These are phyloP conservation scores for Septoria petroselini DNA, from an alignment of 2,329 filamentous ascomycete species.

Conservation along the genomic window DNA sequence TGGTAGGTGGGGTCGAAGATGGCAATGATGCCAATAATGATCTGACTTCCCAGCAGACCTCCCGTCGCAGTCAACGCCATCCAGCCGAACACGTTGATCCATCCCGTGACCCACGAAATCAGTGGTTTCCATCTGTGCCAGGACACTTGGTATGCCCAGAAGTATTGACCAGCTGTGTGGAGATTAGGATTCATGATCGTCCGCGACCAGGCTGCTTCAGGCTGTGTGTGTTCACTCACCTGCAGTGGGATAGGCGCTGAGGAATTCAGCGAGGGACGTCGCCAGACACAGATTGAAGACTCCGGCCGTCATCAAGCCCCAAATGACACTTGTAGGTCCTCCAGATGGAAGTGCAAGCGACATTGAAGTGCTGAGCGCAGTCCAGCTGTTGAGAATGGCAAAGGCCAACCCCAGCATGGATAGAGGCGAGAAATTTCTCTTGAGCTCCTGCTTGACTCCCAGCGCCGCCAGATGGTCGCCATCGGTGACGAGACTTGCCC, in stretches of 20 bases:
- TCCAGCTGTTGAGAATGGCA: conserved; percentile 63
- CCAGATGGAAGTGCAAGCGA: conserved; percentile 65
- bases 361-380: conserved; percentile 57
- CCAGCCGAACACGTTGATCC: conserved; percentile 72
- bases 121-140: conserved; percentile 60
- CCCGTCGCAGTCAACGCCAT: conserved; percentile 65
- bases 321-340: conserved; percentile 68
- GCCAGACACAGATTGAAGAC: conserved; percentile 69
- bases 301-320: conserved; percentile 59
- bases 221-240: conserved; percentile 16
- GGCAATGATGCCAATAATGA: conserved; percentile 63
- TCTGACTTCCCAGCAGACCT: conserved; percentile 63
- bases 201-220: background rate
- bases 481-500: conserved; percentile 39
- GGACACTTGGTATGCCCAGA: conserved; percentile 67
- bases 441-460: conserved; percentile 58
- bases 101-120: conserved; percentile 68
- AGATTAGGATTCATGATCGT: background rate
- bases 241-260: conserved; percentile 53
- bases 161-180: conserved; percentile 51
- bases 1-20: conserved; percentile 59
- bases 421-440: conserved; percentile 57
- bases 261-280: conserved; percentile 66
- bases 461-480: conserved; percentile 53
- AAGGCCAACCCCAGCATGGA: conserved; percentile 62